Percentiles rank a stretch among this genome's conserved stretches.
These are phyloP conservation scores for Pseudonectria buxi DNA, from an alignment of 2,329 filamentous ascomycete species.

Conservation along the genomic window DNA sequence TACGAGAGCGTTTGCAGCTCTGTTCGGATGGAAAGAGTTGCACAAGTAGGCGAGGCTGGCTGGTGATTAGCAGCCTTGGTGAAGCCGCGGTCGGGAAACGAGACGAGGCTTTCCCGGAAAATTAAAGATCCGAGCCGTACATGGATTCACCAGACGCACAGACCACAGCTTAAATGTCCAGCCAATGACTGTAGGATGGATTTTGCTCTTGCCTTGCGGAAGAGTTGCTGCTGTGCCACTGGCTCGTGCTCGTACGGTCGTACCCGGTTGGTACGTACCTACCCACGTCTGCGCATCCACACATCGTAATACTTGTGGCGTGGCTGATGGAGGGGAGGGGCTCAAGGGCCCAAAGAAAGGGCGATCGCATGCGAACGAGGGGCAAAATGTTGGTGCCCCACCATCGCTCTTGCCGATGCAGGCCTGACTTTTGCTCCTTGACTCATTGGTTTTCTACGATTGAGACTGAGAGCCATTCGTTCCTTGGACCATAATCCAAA, in stretches of 20 bases:
- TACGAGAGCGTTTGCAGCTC: no score
- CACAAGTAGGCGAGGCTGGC: no score
- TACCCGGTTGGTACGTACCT: no score
- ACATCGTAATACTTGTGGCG: no score
- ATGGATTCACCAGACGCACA: constrained; percentile 17
- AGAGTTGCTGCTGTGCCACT: no score
- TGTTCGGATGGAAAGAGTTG: no score
- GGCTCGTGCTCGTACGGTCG: no score
- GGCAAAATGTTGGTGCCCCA: constrained; percentile 22
- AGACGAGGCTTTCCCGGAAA: constrained; percentile 1
- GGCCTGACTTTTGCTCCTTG: constrained; percentile 20
- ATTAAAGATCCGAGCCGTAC: constrained; percentile 18
- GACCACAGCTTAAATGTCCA: constrained; percentile 29
- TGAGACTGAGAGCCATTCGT: constrained; percentile 1
- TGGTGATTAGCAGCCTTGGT: not conserved
- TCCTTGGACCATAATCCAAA: constrained; percentile 6
- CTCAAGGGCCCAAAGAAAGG: no score
- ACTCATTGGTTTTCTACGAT: constrained; percentile 14
- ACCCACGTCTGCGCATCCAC: no score
- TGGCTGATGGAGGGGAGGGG: constrained; percentile 13
- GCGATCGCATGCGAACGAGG: constrained; percentile 9
- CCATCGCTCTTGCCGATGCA: constrained; percentile 21
- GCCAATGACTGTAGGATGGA: constrained; percentile 12
- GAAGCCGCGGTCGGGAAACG: constrained; percentile 2
- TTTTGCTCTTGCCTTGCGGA: constrained; percentile 2